Percentiles rank a stretch among this genome's conserved stretches.
Conservation (phyloP, 2,329 filamentous ascomycete genomes). For the Ophioceras dolichostomum region DNA sequence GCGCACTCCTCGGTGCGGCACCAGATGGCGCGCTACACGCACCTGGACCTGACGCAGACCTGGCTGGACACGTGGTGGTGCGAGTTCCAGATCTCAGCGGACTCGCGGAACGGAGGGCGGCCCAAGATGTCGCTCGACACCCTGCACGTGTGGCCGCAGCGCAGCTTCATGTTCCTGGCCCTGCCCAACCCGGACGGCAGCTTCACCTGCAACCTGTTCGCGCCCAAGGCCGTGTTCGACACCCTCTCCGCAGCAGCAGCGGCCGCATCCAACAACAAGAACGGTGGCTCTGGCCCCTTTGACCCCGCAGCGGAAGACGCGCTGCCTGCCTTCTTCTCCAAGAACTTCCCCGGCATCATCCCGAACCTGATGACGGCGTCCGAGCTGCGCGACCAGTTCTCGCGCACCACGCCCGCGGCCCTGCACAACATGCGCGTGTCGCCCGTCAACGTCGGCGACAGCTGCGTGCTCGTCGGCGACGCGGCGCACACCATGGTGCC, state of each 20-base stretch:
- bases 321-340: conserved; percentile 63
- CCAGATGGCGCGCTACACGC: conserved; percentile 89
- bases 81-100: conserved; percentile 73
- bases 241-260: conserved; percentile 51
- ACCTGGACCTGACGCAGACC: conserved; percentile 83
- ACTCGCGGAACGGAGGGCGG: conserved; percentile 14
- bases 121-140: conserved; percentile 73
- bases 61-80: conserved; percentile 98
- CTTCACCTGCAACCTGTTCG: conserved; percentile 91
- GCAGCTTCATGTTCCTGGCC: conserved; percentile 95
- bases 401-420: conserved; percentile 75
- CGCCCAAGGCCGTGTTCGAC: conserved; percentile 58
- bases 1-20: conserved; percentile 27
- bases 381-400: conserved; percentile 64
- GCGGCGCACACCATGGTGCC: conserved; percentile 96
- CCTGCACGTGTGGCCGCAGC: conserved; percentile 92
- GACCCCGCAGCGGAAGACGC: not conserved
- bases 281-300: too few species aligned
- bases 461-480: conserved; percentile 79
- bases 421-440: conserved; percentile 88
- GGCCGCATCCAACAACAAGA: conserved; percentile 10
- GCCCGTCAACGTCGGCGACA: conserved; percentile 69
- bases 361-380: conserved; percentile 54
- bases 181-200: conserved; percentile 80
- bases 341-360: conserved; percentile 71